Base-by-base conservation (phyloP, 305 asterid genomes). In the Plantago rigida region DNA sequence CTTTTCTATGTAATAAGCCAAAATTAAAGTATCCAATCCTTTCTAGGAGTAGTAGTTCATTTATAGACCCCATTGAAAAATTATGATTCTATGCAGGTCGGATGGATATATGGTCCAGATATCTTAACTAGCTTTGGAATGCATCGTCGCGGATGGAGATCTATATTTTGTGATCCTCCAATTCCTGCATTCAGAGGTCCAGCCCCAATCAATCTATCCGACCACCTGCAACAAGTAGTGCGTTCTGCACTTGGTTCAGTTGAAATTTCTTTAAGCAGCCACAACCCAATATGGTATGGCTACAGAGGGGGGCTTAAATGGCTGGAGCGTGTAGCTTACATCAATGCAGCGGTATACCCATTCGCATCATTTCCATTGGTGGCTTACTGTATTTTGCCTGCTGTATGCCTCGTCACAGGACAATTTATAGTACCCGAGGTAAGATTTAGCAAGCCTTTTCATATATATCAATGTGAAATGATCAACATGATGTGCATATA, bases 361-460 rank as follows among this genome's bases (percentile, higher is more conserved):
- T 87, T 90, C 82, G 87, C 97, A 52, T 85, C 97, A 14, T 62
- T 90, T 22, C 95, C 97, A 58, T 88, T 90, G 26, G 88, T 90
- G 13, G 94, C 91, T 68, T 90, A 90, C 77, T 87, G 97, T 65
- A 85, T 77, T 2, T 88, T 90, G 70, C 97, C 97, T 3, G 96
- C 96, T 59, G 77, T 90, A 74, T 90, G 97, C 79, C 71, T 90
- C 62, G 93, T 90, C 66, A 87, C 97, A 0, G 96, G 89, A 59
- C 85, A 90, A 63, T 90, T 90, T 83, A 90, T 90, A 22, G 82
- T 90, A 87, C 96, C 97, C 58, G 94, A 87, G 97, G 95, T 86
- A 82, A 59, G 39, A 1, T 9, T 10, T 3, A 7, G 3, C 46
- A 1, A 41, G 46, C 9, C 13, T 41, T 9, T 41, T 41, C 13